Evolutionary conservation across 306 rosid species (phyloP), one percentile per base, ranked within the genome.

Genomic region (Castanea mollissima): DNA sequence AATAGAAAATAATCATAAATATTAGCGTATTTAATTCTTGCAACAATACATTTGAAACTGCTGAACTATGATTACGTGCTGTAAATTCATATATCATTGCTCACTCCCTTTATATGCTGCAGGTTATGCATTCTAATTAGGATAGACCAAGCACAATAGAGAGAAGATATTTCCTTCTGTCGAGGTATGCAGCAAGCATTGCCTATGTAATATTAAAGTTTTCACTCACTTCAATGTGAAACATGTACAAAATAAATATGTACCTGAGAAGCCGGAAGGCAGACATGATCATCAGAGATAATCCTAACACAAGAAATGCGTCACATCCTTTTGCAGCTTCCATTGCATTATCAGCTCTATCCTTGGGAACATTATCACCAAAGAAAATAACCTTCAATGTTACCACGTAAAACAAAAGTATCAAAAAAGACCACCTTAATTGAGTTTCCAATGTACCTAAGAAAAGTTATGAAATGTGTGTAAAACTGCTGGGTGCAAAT

Each of bases 261-360:
- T 74, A 92, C 98, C 97, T 89, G 87, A 91, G 84, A 79, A 94
- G 98, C 41, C 97, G 89, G 80, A 78, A 91, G 35, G 98, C 97
- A 84, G 98, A 94, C 91, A 94, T 88, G 80, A 97, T 94, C 98
- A 94, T 94, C 73, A 94, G 20, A 78, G 98, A 91, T 12, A 97
- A 94, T 59, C 98, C 98, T 32, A 94, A 85, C 31, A 88, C 94
- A 78, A 94, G 98, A 79, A 94, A 92, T 79, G 97, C 97, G 87
- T 92, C 98, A 78, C 98, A 94, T 68, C 83, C 88, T 81, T 80
- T 91, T 65, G 97, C 89, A 49, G 94, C 90, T 82, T 89, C 90
- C 84, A 94, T 87, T 70, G 94, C 89, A 88, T 70, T 83, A 76
- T 82, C 88, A 67, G 97, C 92, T 81, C 98, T 91, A 72, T 92